These are phyloP conservation scores for Malassezia restricta DNA, from an alignment of 1,284 basidiomycete genomes.

Conservation along the genomic window DNA sequence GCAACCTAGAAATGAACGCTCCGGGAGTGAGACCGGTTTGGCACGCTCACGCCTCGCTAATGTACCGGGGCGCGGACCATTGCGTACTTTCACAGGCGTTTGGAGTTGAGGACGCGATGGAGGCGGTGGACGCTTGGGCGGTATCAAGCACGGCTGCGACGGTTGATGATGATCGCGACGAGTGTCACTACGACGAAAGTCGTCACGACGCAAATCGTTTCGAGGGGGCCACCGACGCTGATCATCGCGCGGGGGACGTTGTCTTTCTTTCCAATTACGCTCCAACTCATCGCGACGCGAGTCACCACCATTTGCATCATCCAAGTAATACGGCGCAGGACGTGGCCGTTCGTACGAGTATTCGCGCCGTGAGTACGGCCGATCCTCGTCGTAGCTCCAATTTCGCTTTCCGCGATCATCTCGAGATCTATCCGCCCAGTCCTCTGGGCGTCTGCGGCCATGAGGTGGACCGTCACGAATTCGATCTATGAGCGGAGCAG, in stretches of 20 bases:
- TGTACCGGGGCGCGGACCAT: slow-evolving; percentile 10
- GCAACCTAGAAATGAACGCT: slow-evolving; percentile 34
- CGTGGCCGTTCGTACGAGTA: slow-evolving; percentile 11
- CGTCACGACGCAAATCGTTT: slow-evolving; percentile 1
- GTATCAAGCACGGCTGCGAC: not conserved
- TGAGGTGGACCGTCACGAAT: not conserved
- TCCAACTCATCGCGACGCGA: slow-evolving; percentile 1
- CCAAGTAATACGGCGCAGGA: slow-evolving; percentile 14
- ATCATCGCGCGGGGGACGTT: not conserved
- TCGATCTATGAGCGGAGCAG: not conserved
- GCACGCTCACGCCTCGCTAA: slow-evolving; percentile 15
- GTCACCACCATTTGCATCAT: not conserved
- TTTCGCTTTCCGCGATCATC: slow-evolving; percentile 2
- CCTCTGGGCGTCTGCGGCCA: not conserved
- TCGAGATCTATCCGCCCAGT: slow-evolving; percentile 4
- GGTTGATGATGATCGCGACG: not conserved
- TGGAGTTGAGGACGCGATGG: not conserved
- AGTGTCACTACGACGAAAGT: not conserved
- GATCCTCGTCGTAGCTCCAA: slow-evolving; percentile 5
- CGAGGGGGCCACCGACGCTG: not conserved
- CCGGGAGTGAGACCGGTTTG: slow-evolving; percentile 21
- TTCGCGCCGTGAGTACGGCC: not conserved
- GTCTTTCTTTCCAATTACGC: not conserved
- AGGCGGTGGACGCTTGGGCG: not conserved
- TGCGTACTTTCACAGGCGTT: slow-evolving; percentile 8